Percentiles rank a stretch among this genome's conserved stretches.
Conservation (phyloP, 768 basidiomycete species). For the Trichaptum fuscoviolaceum region DNA sequence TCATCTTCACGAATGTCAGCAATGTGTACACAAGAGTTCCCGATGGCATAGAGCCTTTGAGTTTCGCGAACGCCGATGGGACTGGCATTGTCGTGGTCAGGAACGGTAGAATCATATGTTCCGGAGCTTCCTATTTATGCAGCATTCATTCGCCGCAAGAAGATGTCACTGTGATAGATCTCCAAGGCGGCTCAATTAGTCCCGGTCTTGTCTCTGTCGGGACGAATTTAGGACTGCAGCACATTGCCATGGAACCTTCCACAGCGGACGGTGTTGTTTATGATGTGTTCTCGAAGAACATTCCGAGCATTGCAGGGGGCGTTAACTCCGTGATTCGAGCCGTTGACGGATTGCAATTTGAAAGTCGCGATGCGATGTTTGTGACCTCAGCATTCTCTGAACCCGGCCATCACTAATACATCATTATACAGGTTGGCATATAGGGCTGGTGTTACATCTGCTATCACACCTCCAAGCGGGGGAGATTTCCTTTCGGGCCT, state of each 20-base stretch:
- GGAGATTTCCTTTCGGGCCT: slow-evolving; percentile 57
- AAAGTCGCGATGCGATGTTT: slow-evolving; percentile 42
- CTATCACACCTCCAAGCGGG: slow-evolving; percentile 54
- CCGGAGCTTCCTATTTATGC: slow-evolving; percentile 19
- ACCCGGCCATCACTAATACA: slow-evolving; percentile 8
- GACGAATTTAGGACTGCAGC: slow-evolving; percentile 32
- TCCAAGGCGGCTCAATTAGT: slow-evolving; percentile 57
- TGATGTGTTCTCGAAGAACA: slow-evolving; percentile 20
- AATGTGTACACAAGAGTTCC: slow-evolving; percentile 25
- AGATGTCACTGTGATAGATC: slow-evolving; percentile 35
- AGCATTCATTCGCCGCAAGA: slow-evolving; percentile 12
- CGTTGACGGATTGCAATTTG: slow-evolving; percentile 57
- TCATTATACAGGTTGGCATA: slow-evolving; percentile 54
- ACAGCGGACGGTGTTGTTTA: slow-evolving; percentile 33
- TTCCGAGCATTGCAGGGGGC: slow-evolving; percentile 14
- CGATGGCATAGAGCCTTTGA: not conserved
- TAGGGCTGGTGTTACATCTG: slow-evolving; percentile 66
- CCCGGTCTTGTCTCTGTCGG: slow-evolving; percentile 62
- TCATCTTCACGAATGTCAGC: slow-evolving; percentile 53
- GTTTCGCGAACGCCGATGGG: slow-evolving; percentile 1
- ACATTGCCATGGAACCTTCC: slow-evolving; percentile 31
- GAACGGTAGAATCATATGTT: slow-evolving; percentile 51
- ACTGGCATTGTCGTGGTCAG: slow-evolving; percentile 40
- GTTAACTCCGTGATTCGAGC: slow-evolving; percentile 44
- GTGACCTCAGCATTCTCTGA: slow-evolving; percentile 16